Percentiles rank a stretch among this genome's conserved stretches.
Evolutionary conservation across 2,329 filamentous ascomycete genomes (phyloP).

Genomic region (Colletotrichum karsti): DNA sequence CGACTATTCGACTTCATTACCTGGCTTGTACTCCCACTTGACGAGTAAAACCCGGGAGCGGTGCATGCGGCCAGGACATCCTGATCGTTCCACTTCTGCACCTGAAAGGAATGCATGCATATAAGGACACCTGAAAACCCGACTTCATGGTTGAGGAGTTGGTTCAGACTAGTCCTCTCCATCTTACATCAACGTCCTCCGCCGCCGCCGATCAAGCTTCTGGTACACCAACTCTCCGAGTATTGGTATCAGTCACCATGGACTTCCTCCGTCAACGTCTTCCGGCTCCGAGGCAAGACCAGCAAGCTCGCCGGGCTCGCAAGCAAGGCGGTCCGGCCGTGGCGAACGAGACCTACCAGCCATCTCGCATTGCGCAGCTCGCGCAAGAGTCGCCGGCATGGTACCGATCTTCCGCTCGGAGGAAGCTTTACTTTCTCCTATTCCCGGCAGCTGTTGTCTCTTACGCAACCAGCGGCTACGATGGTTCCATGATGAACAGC

Average conservation of each 20-base stretch:
- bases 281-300: constrained; percentile 36
- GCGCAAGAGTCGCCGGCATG: constrained; percentile 35
- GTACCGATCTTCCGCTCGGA: constrained; percentile 40
- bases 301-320: constrained; percentile 31
- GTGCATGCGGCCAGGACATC: background rate
- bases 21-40: background rate
- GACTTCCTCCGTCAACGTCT: constrained; percentile 34
- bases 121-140: constrained; percentile 3
- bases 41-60: background rate
- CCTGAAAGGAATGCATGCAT: background rate
- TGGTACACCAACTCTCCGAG: background rate
- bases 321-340: constrained; percentile 23
- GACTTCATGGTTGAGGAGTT: background rate
- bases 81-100: background rate
- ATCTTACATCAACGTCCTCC: background rate
- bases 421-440: constrained; percentile 41
- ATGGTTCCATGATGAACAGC: constrained; percentile 61
- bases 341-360: constrained; percentile 29
- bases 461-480: constrained; percentile 55
- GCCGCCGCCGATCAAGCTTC: background rate
- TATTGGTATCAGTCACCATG: constrained; percentile 27
- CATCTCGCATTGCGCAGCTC: constrained; percentile 39
- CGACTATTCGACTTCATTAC: background rate
- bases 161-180: background rate
- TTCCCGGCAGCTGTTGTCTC: constrained; percentile 44